Base-by-base conservation (phyloP, 306 rosid species). In the Pterocarpus macrocarpus region DNA sequence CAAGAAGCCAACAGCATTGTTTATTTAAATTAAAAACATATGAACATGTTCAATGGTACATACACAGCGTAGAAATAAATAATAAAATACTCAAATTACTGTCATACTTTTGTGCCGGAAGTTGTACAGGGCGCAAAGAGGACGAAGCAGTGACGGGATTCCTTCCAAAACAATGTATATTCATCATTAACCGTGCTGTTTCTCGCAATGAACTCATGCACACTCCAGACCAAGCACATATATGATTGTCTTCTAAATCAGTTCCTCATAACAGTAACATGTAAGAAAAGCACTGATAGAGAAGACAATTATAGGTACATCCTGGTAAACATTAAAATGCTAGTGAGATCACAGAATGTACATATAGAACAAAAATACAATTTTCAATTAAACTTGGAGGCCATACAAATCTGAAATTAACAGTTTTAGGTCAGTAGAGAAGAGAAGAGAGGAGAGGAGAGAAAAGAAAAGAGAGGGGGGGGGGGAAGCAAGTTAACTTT, bases 61-160 rank as follows among this genome's bases (percentile, higher is more conserved):
- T 34, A 53, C 63, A 22, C 1, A 22, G 28, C 28, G 1, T 22
- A 22, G 28, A 3, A 64, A 56, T 5, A 49, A 39, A 30, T 12
- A 73, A 15, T 61, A 22, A 30, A 69, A 56, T 45, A 71, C 65
- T 47, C 71, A 32, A 82, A 56, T 43, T 53, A 22, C 15, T 22
- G 7, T 38, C 81, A 35, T 89, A 95, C 97, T 75, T 89, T 68
- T 67, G 89, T 71, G 89, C 84, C 11, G 99, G 97, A 76, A 85
- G 94, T 73, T 86, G 88, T 4, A 92, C 79, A 7, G 85, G 94
- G 9, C 66, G 66, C 86, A 92, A 76, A 76, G 90, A 71, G 53
- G 84, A 79, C 2, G 92, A 75, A 74, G 91, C 86, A 55, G 91
- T 47, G 81, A 53, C 80, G 9, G 91, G 74, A 78, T 70, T 87